Evolutionary conservation across 1,284 basidiomycete genomes (phyloP), one percentile per base, ranked within the genome.

Genomic region (Sanguinoderma infundibulare): DNA sequence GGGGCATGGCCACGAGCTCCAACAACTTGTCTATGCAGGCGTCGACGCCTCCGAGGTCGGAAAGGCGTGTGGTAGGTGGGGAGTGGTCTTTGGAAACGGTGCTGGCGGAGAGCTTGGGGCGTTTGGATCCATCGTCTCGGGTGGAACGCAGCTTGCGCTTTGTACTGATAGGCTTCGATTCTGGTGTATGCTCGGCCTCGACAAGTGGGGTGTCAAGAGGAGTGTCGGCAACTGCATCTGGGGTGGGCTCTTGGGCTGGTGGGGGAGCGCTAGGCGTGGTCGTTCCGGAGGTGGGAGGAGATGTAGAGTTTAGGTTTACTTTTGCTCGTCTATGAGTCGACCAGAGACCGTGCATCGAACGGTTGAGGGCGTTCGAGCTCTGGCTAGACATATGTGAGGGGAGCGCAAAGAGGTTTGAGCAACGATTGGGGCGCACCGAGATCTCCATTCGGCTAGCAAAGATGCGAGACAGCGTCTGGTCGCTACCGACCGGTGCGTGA

Each of bases 1-100:
- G 78, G 0, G 97, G 97, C 86, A 98, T 91, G 0, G 94, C 96
- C 26, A 98, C 95, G 22, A 98, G 89, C 74, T 98, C 97, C 32
- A 98, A 84, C 78, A 98, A 87, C 76, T 96, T 96, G 73, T 97
- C 95, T 35, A 98, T 86, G 65, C 92, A 96, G 12, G 81, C 72
- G 55, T 92, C 88, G 7, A 98, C 86, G 4, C 97, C 97, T 24
- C 97, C 97, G 1, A 99, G 84, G 71, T 96, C 91, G 2, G 91
- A 85, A 14, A 98, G 80, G 2, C 93, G 84, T 0, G 88, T 85
- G 1, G 81, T 72, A 0, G 94, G 94, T 0, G 91, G 87, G 2
- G 81, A 67, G 67, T 91, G 79, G 42, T 89, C 85, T 67, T 89
- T 91, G 3, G 80, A 67, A 72, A 77, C 42, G 72, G 64, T 40